Evolutionary conservation across 257 asterid genomes (phyloP), one percentile per base, ranked within the genome.

Genomic region (Perilla frutescens): DNA sequence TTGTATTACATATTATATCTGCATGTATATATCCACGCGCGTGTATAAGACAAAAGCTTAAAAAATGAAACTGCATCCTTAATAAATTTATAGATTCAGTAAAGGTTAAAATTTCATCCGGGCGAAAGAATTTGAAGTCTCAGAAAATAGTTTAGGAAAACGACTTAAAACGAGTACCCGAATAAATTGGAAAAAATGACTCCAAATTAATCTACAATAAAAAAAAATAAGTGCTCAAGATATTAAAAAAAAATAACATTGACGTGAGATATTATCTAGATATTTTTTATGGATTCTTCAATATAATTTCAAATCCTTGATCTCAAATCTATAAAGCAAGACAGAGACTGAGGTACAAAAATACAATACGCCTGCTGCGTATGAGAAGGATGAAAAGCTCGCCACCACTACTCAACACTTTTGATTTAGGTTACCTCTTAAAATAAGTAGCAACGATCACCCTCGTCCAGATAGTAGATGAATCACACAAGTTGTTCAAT

Each of bases 401-500:
- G 50, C 68, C 32, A 7, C 49, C 5, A 15, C 44, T 3, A 37
- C 51, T 34, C 5, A 14, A 39, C 4, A 53, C 8, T 14, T 68
- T 15, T 53, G 10, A 68, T 3, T 44, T 3, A 0, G 49, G 4
- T 1, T 29, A 34, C 60, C 44, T 50, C 13, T 49, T 5, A 3
- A 20, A 8, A 20, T 15, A 34, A 34, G 48, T 5, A 11, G 31
- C n/a, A 51, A 2, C 2, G 47, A 62, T 26, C 12, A 14, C 8
- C 39, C n/a, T n/a, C 34, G 4, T 41, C 67, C 54, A 54, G 71
- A 54, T 31, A 62, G 73, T 36, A 29, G 58, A 71, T 6, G 14
- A 32, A 70, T 79, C 81, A 81, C 34, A 77, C 76, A 37, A 81
- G 77, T 70, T 78, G 72, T 66, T 81, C 84, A 49, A 91, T 65